Base-by-base conservation (phyloP, 129 eudicot genomes). In the Pittosporum tobira region DNA sequence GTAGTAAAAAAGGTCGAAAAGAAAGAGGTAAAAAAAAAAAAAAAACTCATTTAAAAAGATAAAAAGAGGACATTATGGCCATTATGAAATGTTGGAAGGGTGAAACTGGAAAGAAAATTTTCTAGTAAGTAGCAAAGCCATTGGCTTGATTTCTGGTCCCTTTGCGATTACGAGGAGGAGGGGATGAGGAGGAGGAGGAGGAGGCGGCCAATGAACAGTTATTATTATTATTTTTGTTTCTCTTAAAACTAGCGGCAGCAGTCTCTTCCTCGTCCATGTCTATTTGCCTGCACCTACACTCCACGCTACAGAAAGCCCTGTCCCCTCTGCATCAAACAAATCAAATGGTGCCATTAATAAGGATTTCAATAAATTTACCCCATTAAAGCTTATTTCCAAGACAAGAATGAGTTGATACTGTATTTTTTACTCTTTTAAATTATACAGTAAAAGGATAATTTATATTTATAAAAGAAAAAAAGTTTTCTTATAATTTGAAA, bases 261-360 rank as follows among this genome's bases (percentile, higher is more conserved):
- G 61, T 37, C 36, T 79, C 75, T 19, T 80, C 76, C 56, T 80
- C 82, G 46, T 80, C 87, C 77, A 80, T 72, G 7, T 9, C 34
- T 5, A 80, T 80, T 57, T 76, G 82, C 68, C 64, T 68, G 71
- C 64, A 71, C 65, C 82, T 75, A 73, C 87, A 80, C 64, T 80
- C 87, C 69, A 48, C 79, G 54, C 79, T 80, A 25, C 87, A 80
- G 30, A 80, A 80, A 6, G 65, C 79, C 42, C 26, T 76, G 74
- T 80, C 82, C 66, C 87, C 87, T 36, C 82, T 79, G 74, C 38
- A 15, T 30, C 44, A 45, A 26, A 47, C 16, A 8, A 57, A 15
- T 47, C 24, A n/a, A 47, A 3, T 5, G 3, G 3, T 19, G 19
- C 11, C n/a, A n/a, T n/a, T n/a, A n/a, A 34, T 57, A 42, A 53